Base-by-base conservation (phyloP, 805 yeast genomes). In the Starmerella geochares region DNA sequence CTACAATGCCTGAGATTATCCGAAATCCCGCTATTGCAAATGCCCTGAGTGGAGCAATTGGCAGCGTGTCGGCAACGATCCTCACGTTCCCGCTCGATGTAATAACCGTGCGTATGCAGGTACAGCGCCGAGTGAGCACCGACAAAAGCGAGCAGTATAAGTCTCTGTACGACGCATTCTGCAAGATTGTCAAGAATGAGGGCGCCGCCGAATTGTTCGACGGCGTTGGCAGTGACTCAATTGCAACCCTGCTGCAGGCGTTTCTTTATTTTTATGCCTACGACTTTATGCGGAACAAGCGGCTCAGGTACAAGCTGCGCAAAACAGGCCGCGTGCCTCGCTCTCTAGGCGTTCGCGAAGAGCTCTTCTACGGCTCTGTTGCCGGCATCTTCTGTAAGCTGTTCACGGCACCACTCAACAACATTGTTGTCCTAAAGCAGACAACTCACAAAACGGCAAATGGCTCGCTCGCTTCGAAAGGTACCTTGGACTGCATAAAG, bases 151-250 rank as follows among this genome's bases (percentile, higher is more conserved):
- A 27, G 37, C 50, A 73, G 60, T 83, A 86, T 62, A 74, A 67
- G 23, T 83, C 87, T 2, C 81, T 94, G 0, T 50, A 77, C 16
- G 86, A 85, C 64, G 94, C 94, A 1, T 80, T 87, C 60, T 66
- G 58, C 32, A 79, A 75, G 58, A 86, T 87, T 78, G 78, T 77
- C 61, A 62, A 64, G 48, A 74, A 77, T 51, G 95, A 85, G 63
- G 96, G 96, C 4, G 19, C 81, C 3, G 61, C 69, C 37, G 83
- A 83, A 13, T 80, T 87, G 56, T 86, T 86, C 63, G 76, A 85
- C 40, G 96, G 96, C 4, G 71, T 86, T 11, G 73, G 82, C 10
- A 94, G 56, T 25, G 66, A 62, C 46, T 51, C 62, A 2, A 48
- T 61, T 3, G 64, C 65, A 13, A 58, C 63, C n/a, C 49, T 56